phyloP scores from a whole-genome alignment of 176 grass and related monocot genomes.

The Oryza punctata region DNA sequence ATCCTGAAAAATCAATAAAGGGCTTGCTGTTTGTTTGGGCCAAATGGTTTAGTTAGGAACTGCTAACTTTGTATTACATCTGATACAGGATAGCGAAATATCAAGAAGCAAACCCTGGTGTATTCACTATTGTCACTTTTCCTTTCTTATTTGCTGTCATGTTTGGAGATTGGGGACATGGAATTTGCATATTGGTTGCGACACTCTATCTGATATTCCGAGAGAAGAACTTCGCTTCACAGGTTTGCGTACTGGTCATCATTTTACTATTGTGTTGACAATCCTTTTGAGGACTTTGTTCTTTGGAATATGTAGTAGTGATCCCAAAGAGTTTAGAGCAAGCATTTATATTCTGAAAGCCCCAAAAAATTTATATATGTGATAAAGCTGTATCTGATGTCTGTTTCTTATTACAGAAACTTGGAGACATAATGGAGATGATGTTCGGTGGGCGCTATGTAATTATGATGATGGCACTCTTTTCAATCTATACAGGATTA shows the following conservation, averaged over 20 bases:
- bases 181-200: constrained; percentile 75
- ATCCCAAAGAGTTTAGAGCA: neutral
- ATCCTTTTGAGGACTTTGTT: neutral
- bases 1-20: constrained; percentile 10
- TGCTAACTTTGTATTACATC: constrained; percentile 37
- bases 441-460: constrained; percentile 96
- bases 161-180: constrained; percentile 99
- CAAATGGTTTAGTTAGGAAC: constrained; percentile 23
- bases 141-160: constrained; percentile 97
- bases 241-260: constrained; percentile 53
- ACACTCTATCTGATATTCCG: constrained; percentile 65
- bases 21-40: neutral
- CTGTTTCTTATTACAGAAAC: constrained; percentile 59
- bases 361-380: neutral
- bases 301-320: neutral
- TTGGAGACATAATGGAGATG: constrained; percentile 98
- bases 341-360: constrained; percentile 13
- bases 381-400: constrained; percentile 25
- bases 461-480: constrained; percentile 89
- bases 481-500: constrained; percentile 96
- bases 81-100: constrained; percentile 79
- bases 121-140: constrained; percentile 92
- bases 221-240: constrained; percentile 91
- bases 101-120: constrained; percentile 93
- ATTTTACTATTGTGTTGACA: neutral